Conservation (phyloP, 495 filamentous ascomycete genomes). For the Thozetella sp. region DNA sequence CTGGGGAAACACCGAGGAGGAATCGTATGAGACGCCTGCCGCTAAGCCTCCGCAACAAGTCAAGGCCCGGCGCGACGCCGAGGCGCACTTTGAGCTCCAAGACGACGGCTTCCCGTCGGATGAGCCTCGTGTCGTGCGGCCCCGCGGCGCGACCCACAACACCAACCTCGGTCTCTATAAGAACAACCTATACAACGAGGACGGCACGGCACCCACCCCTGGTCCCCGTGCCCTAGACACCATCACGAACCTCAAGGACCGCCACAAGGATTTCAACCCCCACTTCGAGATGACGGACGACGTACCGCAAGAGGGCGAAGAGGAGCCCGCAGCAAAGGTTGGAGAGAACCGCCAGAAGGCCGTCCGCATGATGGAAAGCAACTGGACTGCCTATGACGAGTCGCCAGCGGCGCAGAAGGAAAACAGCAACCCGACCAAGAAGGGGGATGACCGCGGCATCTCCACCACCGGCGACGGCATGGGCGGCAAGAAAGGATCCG, state of each 20-base stretch:
- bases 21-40: conserved; percentile 57
- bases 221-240: conserved; percentile 48
- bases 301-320: conserved; percentile 38
- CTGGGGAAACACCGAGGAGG: conserved; percentile 72
- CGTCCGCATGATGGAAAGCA: conserved; percentile 68
- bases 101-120: conserved; percentile 42
- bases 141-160: conserved; percentile 56
- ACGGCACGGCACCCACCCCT: conserved; percentile 32
- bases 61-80: conserved; percentile 76
- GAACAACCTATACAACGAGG: conserved; percentile 68
- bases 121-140: conserved; percentile 29
- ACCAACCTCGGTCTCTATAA: conserved; percentile 74
- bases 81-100: conserved; percentile 75
- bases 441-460: conserved; percentile 45
- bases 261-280: conserved; percentile 70
- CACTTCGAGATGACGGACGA: conserved; percentile 73
- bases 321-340: conserved; percentile 22
- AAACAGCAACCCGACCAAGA: conserved; percentile 36
- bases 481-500: conserved; percentile 66
- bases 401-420: conserved; percentile 56
- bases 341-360: conserved; percentile 58
- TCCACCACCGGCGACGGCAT: conserved; percentile 71
- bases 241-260: conserved; percentile 66
- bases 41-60: conserved; percentile 52
- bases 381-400: conserved; percentile 64